Percentiles rank a stretch among this genome's conserved stretches.
Evolutionary conservation across 495 filamentous ascomycete species (phyloP).

Genomic region (Staphylotrichum longicolle): DNA sequence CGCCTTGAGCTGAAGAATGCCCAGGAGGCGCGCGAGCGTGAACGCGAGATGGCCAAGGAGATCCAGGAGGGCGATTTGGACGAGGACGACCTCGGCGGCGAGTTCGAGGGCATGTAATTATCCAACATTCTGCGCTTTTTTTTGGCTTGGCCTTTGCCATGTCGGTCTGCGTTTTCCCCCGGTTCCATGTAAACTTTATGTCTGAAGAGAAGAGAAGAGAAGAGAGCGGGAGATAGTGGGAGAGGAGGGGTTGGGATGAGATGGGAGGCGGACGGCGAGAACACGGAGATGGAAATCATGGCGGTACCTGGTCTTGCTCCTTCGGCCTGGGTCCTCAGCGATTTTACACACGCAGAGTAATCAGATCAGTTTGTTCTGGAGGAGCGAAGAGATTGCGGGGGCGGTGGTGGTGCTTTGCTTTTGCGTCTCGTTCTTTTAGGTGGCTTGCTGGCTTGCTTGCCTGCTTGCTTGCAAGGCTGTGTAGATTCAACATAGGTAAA

Average conservation of each 20-base stretch:
- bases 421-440: too few species aligned
- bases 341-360: not conserved
- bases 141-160: constrained; percentile 5
- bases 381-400: too few species aligned
- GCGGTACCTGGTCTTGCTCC: too few species aligned
- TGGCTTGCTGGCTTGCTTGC: too few species aligned
- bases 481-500: too few species aligned
- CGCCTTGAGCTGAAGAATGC: constrained; percentile 96
- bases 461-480: too few species aligned
- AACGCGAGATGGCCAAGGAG: constrained; percentile 96
- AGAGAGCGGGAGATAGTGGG: not conserved
- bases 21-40: constrained; percentile 91
- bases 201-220: constrained; percentile 7
- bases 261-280: not conserved
- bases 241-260: not conserved
- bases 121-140: constrained; percentile 13
- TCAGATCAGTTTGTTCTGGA: constrained; percentile 2
- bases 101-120: constrained; percentile 92
- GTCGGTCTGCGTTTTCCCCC: not conserved
- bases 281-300: not conserved
- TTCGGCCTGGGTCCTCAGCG: not conserved
- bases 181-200: constrained; percentile 26
- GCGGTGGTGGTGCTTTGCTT: not conserved
- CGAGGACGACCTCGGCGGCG: constrained; percentile 93
- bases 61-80: constrained; percentile 98